These are phyloP conservation scores for Diaporthe humulicola DNA, from an alignment of 2,329 filamentous ascomycete genomes.

Conservation along the genomic window DNA sequence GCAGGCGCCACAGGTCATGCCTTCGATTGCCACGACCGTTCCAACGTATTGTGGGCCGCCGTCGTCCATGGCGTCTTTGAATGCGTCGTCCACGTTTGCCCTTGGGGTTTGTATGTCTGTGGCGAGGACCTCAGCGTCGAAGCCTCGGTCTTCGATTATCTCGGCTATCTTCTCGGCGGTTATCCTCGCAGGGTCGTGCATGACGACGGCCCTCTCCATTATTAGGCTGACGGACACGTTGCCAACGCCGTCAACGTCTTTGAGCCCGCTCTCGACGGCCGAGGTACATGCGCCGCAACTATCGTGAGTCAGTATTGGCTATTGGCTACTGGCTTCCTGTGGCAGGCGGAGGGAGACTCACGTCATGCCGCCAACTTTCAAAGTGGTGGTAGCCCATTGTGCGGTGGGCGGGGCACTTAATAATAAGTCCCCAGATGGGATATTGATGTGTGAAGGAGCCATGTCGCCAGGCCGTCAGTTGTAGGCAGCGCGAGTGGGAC, in stretches of 20 bases:
- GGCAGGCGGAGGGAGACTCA: conserved; percentile 56
- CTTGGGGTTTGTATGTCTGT: conserved; percentile 77
- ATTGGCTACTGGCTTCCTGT: conserved; percentile 47
- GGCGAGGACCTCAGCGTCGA: conserved; percentile 90
- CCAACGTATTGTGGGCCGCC: conserved; percentile 62
- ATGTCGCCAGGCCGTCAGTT: conserved; percentile 50
- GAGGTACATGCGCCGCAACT: conserved; percentile 94
- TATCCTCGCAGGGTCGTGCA: conserved; percentile 84
- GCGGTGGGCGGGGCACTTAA: conserved; percentile 58
- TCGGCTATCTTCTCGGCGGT: conserved; percentile 83
- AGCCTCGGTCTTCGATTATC: conserved; percentile 91
- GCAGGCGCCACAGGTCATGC: conserved; percentile 93
- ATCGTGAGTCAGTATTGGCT: conserved; percentile 55
- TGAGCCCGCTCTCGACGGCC: conserved; percentile 93
- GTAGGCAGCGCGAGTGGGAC: neutral
- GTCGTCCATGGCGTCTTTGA: conserved; percentile 51
- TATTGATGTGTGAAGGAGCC: conserved; percentile 64
- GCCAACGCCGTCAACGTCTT: conserved; percentile 82
- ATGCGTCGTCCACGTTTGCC: conserved; percentile 50
- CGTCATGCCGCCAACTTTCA: conserved; percentile 92
- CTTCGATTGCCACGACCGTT: conserved; percentile 83
- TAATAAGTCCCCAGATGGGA: conserved; percentile 58
- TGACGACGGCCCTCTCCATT: conserved; percentile 94
- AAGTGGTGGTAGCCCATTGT: conserved; percentile 89
- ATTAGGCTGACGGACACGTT: conserved; percentile 93